Conservation (phyloP, 305 asterid species). For the Fraxinus sp. region DNA sequence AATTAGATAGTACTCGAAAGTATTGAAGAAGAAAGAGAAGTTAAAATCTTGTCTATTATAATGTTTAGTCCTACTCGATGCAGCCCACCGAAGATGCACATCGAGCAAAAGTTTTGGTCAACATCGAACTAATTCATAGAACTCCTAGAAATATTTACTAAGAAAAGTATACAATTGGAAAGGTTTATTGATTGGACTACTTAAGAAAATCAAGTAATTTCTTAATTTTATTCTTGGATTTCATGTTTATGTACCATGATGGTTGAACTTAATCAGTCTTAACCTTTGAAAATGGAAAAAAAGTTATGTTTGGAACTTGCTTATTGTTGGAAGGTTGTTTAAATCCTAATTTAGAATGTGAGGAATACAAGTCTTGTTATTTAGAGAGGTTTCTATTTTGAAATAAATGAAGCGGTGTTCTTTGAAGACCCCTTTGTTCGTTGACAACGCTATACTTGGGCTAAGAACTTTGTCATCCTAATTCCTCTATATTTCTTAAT, state of each 20-base stretch:
- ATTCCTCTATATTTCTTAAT: background rate
- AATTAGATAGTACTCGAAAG: background rate
- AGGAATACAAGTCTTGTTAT: background rate
- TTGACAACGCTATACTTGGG: background rate
- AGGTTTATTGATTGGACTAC: background rate
- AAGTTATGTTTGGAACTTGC: background rate
- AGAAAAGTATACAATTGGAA: background rate
- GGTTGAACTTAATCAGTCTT: background rate
- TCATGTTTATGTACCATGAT: background rate
- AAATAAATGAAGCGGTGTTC: background rate
- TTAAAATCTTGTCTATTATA: background rate
- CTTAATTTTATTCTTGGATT: background rate
- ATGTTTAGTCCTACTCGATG: background rate
- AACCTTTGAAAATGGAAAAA: background rate
- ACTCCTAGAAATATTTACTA: background rate
- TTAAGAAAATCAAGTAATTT: background rate
- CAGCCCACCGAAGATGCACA: background rate
- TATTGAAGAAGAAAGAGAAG: background rate
- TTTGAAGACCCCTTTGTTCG: background rate
- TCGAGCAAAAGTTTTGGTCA: background rate
- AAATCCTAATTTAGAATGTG: background rate
- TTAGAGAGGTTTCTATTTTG: background rate
- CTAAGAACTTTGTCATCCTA: background rate
- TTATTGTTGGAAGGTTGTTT: background rate
- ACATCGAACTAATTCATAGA: background rate